Conservation (phyloP, 2,329 filamentous ascomycete genomes). For the Rosellinia necatrix region DNA sequence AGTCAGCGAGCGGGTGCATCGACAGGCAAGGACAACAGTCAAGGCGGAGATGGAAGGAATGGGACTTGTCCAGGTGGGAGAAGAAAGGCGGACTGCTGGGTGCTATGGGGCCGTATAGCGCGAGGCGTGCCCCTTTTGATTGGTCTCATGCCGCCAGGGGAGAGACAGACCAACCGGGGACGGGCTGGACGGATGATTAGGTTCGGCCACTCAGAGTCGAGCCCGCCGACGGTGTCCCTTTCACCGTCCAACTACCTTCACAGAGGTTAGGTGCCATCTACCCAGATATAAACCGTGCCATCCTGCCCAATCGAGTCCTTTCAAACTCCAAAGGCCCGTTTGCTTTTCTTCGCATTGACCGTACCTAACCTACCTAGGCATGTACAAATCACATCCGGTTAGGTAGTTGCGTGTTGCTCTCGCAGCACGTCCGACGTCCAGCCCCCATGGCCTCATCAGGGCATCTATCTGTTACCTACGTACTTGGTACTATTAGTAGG, state of each 20-base stretch:
- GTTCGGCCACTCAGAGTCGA: conserved; percentile 28
- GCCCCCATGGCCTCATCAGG: too few relatives aligned
- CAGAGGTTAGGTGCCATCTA: conserved; percentile 2
- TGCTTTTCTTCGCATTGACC: background rate
- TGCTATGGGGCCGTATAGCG: conserved; percentile 16
- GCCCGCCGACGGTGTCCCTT: conserved; percentile 14
- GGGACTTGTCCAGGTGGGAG: conserved; percentile 23
- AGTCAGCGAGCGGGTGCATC: conserved; percentile 8
- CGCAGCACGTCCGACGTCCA: too few relatives aligned
- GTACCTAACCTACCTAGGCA: background rate
- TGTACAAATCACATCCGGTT: background rate
- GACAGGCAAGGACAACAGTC: conserved; percentile 14
- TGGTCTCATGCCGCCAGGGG: conserved; percentile 24
- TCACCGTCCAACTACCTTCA: conserved; percentile 4
- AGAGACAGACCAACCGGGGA: conserved; percentile 18
- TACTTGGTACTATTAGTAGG: too few relatives aligned
- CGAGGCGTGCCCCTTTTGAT: conserved; percentile 6
- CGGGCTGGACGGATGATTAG: conserved; percentile 27
- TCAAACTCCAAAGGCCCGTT: background rate
- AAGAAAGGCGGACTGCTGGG: conserved; percentile 23
- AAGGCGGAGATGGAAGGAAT: conserved; percentile 29
- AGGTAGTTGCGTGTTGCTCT: background rate
- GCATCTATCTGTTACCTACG: too few relatives aligned
- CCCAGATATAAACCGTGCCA: too few relatives aligned
- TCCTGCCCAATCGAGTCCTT: too few relatives aligned